Evolutionary conservation across 805 yeast genomes (phyloP).

Genomic region (Monosporozyma solicola): DNA sequence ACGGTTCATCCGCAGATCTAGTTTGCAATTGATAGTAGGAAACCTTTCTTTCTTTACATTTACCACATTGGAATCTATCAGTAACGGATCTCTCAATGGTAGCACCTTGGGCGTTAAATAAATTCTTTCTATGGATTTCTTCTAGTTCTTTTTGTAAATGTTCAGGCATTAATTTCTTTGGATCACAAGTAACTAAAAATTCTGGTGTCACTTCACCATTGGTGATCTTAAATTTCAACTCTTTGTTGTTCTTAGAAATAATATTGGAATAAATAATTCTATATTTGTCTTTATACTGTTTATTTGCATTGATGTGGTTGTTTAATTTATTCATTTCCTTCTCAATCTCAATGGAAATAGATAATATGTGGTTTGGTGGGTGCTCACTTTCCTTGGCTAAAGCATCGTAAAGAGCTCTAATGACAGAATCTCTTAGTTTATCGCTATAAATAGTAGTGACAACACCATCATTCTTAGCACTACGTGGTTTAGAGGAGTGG

Average conservation of each 20-base stretch:
- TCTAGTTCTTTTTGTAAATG: slow-evolving; percentile 78
- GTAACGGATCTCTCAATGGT: slow-evolving; percentile 92
- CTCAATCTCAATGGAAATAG: slow-evolving; percentile 65
- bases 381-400: slow-evolving; percentile 68
- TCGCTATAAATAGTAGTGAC: slow-evolving; percentile 61
- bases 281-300: slow-evolving; percentile 68
- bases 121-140: slow-evolving; percentile 74
- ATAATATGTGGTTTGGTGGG: slow-evolving; percentile 53
- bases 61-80: slow-evolving; percentile 94
- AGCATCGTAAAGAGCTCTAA: slow-evolving; percentile 80
- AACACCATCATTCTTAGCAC: slow-evolving; percentile 73
- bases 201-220: slow-evolving; percentile 58
- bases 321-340: slow-evolving; percentile 55
- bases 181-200: slow-evolving; percentile 67
- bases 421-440: slow-evolving; percentile 73
- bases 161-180: slow-evolving; percentile 95
- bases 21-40: slow-evolving; percentile 97
- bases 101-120: slow-evolving; percentile 97
- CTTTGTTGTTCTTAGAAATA: slow-evolving; percentile 84
- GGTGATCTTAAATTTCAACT: slow-evolving; percentile 59
- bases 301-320: slow-evolving; percentile 41
- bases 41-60: slow-evolving; percentile 94
- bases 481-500: slow-evolving; percentile 53
- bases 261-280: slow-evolving; percentile 81
- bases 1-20: slow-evolving; percentile 96